phyloP scores from a whole-genome alignment of 106 monocot genomes.

The Gastrodia elata region DNA sequence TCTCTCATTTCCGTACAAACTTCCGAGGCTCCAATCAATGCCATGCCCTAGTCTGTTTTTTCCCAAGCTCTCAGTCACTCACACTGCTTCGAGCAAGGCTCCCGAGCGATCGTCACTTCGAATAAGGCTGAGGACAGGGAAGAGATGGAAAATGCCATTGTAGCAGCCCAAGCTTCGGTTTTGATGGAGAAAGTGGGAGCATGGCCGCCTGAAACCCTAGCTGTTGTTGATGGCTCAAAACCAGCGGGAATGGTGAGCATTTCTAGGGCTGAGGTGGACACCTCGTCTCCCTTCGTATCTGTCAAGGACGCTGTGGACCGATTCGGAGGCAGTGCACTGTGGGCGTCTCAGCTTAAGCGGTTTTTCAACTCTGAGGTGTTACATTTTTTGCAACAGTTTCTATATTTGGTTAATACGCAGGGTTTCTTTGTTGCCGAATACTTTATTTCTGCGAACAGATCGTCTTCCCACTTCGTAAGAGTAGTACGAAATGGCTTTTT shows the following conservation, averaged over 20 bases:
- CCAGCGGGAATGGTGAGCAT: constrained; percentile 10
- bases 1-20: not conserved
- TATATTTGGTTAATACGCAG: not conserved
- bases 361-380: constrained; percentile 22
- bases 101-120: not conserved
- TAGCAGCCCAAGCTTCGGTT: not conserved
- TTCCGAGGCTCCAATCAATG: not conserved
- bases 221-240: not conserved
- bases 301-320: constrained; percentile 77
- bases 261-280: constrained; percentile 77
- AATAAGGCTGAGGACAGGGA: not conserved
- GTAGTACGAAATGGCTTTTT: not conserved
- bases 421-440: not conserved
- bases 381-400: not conserved
- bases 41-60: not conserved
- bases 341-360: constrained; percentile 54
- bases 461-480: not conserved
- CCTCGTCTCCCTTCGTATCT: constrained; percentile 84
- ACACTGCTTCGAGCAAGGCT: too few relatives aligned
- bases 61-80: not conserved
- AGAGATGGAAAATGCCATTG: not conserved
- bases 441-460: not conserved
- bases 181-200: not conserved
- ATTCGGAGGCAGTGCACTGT: constrained; percentile 73
- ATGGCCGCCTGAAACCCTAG: constrained; percentile 14